Evolutionary conservation across 2,329 filamentous ascomycete species (phyloP).

Genomic region (Xylariomycetidae sp.): DNA sequence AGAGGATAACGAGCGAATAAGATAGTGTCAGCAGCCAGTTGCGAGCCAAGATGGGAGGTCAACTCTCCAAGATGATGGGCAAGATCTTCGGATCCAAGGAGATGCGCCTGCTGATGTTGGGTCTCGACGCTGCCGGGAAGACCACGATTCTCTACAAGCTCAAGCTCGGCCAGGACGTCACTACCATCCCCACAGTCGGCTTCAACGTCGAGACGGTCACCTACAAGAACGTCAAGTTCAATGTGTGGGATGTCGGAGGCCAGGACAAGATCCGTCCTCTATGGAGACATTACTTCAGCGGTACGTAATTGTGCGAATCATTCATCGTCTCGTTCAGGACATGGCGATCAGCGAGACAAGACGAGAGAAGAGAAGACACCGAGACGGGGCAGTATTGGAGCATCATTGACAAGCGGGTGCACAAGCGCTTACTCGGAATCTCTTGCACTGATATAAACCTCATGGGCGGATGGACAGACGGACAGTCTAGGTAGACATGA

Average conservation of each 20-base stretch:
- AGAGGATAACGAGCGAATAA: too few species aligned
- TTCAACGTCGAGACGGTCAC: constrained; percentile 99
- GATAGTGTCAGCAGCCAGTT: too few species aligned
- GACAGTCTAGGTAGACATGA: neutral
- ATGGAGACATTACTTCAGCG: constrained; percentile 96
- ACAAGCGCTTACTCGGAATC: too few species aligned
- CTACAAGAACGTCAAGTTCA: constrained; percentile 99
- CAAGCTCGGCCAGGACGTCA: constrained; percentile 96
- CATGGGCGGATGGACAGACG: too few species aligned
- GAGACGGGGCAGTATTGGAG: too few species aligned
- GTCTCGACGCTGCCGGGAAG: constrained; percentile 96
- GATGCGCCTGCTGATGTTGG: constrained; percentile 97
- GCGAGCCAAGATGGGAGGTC: constrained; percentile 74
- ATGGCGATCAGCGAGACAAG: neutral
- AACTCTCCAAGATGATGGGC: constrained; percentile 93
- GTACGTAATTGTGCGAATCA: constrained; percentile 37
- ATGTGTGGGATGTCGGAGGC: constrained; percentile 97
- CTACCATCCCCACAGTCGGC: constrained; percentile 95
- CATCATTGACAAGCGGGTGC: neutral
- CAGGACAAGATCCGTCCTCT: constrained; percentile 98
- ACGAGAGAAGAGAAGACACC: neutral
- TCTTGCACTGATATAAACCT: too few species aligned
- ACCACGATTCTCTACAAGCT: constrained; percentile 99
- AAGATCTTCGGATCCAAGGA: constrained; percentile 99
- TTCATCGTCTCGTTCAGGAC: neutral